Evolutionary conservation across 371 early-diverging fungal genomes (phyloP).

Genomic region (Rhizomucor pusillus): DNA sequence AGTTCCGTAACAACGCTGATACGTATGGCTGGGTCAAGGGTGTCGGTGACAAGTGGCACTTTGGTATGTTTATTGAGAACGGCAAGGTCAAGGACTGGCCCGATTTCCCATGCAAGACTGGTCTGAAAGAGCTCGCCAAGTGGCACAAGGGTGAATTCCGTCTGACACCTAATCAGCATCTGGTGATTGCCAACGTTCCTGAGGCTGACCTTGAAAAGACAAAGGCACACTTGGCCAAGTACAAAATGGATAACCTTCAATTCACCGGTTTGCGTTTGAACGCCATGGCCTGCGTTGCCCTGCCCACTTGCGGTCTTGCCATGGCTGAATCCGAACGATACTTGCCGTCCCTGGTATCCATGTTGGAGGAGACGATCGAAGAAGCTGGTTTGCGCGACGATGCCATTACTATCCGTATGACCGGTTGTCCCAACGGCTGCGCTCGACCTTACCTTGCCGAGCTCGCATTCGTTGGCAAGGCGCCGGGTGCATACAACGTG

Average conservation of each 20-base stretch:
- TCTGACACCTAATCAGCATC: conserved; percentile 89
- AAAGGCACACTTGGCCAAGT: conserved; percentile 68
- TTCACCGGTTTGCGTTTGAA: conserved; percentile 81
- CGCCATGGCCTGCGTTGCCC: conserved; percentile 93
- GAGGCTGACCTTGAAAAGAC: conserved; percentile 69
- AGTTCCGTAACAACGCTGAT: conserved; percentile 86
- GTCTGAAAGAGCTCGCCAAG: conserved; percentile 79
- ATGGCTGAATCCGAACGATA: conserved; percentile 97
- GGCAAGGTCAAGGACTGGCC: conserved; percentile 89
- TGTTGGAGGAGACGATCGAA: conserved; percentile 76
- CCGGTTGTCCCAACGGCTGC: conserved; percentile 96
- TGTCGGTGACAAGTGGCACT: conserved; percentile 73
- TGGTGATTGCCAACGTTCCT: conserved; percentile 78
- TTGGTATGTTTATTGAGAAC: conserved; percentile 88
- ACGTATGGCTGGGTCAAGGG: conserved; percentile 89
- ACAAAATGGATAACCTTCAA: conserved; percentile 79
- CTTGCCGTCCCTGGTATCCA: conserved; percentile 77
- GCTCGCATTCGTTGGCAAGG: conserved; percentile 94
- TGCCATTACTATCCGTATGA: conserved; percentile 93
- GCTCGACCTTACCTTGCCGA: conserved; percentile 92
- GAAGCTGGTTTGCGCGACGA: conserved; percentile 80
- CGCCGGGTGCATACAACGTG: conserved; percentile 89
- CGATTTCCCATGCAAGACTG: conserved; percentile 73
- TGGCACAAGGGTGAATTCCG: conserved; percentile 79
- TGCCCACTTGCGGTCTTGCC: conserved; percentile 92